These are phyloP conservation scores for Gastroboletus turbinatus DNA, from an alignment of 1,284 basidiomycete species.

Conservation along the genomic window DNA sequence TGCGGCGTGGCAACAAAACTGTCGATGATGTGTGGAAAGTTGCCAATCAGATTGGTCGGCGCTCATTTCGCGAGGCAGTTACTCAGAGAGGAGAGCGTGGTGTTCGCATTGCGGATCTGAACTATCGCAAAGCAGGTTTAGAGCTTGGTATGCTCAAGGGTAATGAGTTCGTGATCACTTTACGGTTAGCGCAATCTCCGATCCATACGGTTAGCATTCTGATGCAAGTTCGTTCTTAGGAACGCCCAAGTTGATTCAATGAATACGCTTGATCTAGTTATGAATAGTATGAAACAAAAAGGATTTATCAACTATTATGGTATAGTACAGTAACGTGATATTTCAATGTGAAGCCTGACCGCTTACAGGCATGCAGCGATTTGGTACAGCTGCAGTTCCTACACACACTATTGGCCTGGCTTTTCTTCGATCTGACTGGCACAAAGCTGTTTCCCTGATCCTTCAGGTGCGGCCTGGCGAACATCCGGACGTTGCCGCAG, in stretches of 20 bases:
- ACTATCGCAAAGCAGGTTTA: conserved; percentile 78
- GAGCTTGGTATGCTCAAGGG: conserved; percentile 96
- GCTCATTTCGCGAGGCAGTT: conserved; percentile 57
- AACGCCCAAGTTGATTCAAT: conserved; percentile 78
- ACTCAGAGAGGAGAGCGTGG: conserved; percentile 85
- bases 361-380: conserved; percentile 89
- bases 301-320: conserved; percentile 99
- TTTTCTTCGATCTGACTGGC: conserved; percentile 88
- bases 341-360: conserved; percentile 13
- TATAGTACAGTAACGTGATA: conserved; percentile 31
- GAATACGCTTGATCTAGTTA: conserved; percentile 71
- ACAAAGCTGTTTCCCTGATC: conserved; percentile 81
- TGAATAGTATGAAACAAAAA: conserved; percentile 78
- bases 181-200: conserved; percentile 59
- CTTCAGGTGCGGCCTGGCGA: conserved; percentile 84
- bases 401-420: conserved; percentile 94
- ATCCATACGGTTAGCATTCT: neutral
- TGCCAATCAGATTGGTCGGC: conserved; percentile 66
- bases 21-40: conserved; percentile 85
- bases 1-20: conserved; percentile 77
- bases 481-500: conserved; percentile 81
- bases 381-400: conserved; percentile 94
- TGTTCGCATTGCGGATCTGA: conserved; percentile 85
- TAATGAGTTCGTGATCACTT: conserved; percentile 92
- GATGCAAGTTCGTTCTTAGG: conserved; percentile 42